phyloP scores from a whole-genome alignment of 1,139 yeast genomes.

The Pichia sp. region DNA sequence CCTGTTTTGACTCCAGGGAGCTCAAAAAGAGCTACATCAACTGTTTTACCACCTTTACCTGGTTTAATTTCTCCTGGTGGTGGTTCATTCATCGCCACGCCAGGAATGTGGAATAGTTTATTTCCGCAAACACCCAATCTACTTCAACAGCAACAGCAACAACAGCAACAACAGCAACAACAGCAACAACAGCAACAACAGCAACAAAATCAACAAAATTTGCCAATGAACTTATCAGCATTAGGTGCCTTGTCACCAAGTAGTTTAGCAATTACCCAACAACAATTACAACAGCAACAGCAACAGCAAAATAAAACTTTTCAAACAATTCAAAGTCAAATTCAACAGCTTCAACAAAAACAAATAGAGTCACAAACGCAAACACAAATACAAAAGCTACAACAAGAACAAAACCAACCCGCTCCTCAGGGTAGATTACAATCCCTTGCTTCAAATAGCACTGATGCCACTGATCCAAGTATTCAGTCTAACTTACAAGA shows the following conservation, averaged over 20 bases:
- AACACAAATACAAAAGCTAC: background rate
- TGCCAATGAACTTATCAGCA: background rate
- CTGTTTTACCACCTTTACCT: slow-evolving; percentile 41
- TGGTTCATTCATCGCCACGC: slow-evolving; percentile 42
- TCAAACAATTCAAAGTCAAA: slow-evolving; percentile 4
- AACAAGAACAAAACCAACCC: background rate
- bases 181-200: slow-evolving; percentile 4
- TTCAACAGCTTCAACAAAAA: slow-evolving; percentile 4
- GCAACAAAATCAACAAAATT: slow-evolving; percentile 1
- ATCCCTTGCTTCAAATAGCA: background rate
- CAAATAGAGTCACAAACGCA: background rate
- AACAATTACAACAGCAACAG: slow-evolving; percentile 16
- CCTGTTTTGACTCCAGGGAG: slow-evolving; percentile 54
- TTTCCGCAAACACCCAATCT: slow-evolving; percentile 33
- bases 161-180: slow-evolving; percentile 3
- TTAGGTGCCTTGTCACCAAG: slow-evolving; percentile 9
- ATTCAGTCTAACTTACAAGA: background rate
- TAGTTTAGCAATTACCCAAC: slow-evolving; percentile 7
- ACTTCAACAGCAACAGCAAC: slow-evolving; percentile 27
- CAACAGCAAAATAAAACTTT: slow-evolving; percentile 12
- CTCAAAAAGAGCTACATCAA: slow-evolving; percentile 30
- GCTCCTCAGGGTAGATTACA: slow-evolving; percentile 3
- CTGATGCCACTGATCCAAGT: background rate
- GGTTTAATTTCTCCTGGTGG: slow-evolving; percentile 33
- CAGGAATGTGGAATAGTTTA: slow-evolving; percentile 42